Evolutionary conservation across 139 green algal species (phyloP).

Genomic region (Pseudopediastrum boryanum): DNA sequence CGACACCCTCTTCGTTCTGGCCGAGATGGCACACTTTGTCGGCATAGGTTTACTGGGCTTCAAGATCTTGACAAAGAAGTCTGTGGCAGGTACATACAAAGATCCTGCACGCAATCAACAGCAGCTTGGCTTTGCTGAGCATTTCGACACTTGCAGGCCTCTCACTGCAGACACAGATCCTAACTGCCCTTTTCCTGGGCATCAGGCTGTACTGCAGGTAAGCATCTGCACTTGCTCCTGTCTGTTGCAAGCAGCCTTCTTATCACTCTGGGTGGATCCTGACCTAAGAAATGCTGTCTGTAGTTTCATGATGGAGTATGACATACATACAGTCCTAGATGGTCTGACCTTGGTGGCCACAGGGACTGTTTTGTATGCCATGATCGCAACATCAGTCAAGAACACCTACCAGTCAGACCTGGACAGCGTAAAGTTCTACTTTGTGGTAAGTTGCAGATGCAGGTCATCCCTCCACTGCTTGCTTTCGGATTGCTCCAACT

Average conservation of each 20-base stretch:
- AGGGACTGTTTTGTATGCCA: conserved; percentile 84
- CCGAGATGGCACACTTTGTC: conserved; percentile 91
- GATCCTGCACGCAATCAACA: neutral
- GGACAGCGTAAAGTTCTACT: conserved; percentile 79
- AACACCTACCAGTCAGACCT: conserved; percentile 89
- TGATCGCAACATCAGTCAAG: conserved; percentile 69
- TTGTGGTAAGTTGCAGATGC: conserved; percentile 76
- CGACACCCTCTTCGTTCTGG: conserved; percentile 96
- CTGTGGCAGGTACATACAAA: conserved; percentile 72
- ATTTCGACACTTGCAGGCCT: conserved; percentile 67
- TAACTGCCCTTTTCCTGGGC: conserved; percentile 91
- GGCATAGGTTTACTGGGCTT: conserved; percentile 93
- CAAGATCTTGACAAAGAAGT: conserved; percentile 92
- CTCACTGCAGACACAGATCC: conserved; percentile 88
- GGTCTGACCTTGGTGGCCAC: conserved; percentile 87
- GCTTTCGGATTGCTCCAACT: too few relatives aligned
- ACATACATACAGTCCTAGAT: conserved; percentile 98
- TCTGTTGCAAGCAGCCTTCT: neutral
- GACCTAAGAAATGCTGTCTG: too few relatives aligned
- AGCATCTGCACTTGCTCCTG: conserved; percentile 9
- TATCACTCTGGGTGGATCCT: neutral
- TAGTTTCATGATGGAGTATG: conserved; percentile 99
- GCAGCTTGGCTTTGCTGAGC: neutral
- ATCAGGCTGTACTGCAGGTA: conserved; percentile 92
- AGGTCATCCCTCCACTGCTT: too few relatives aligned